Evolutionary conservation across 805 yeast genomes (phyloP).

Genomic region (Ogataea ganodermae): DNA sequence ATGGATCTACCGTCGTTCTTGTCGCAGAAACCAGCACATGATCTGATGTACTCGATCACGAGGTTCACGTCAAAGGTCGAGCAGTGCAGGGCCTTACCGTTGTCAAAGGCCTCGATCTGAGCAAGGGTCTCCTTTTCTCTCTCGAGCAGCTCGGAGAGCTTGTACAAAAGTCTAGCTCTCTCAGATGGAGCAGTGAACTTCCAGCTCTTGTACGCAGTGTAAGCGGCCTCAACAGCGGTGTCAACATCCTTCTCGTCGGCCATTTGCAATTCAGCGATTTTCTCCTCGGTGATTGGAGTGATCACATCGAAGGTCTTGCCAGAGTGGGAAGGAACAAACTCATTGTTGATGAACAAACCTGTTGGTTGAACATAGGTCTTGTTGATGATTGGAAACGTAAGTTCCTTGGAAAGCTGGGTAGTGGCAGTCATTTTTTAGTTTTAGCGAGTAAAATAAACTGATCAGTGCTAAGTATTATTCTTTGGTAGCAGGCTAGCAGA

Average conservation of each 20-base stretch:
- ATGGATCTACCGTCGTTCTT: slow-evolving; percentile 75
- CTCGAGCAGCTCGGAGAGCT: slow-evolving; percentile 79
- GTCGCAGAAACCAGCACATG: slow-evolving; percentile 92
- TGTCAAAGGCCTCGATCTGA: slow-evolving; percentile 80
- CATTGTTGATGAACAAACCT: slow-evolving; percentile 66
- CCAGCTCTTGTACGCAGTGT: slow-evolving; percentile 77
- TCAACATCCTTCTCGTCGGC: slow-evolving; percentile 81
- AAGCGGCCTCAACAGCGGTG: slow-evolving; percentile 83
- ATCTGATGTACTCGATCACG: slow-evolving; percentile 68
- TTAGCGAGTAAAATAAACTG: neutral
- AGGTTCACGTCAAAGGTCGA: slow-evolving; percentile 76
- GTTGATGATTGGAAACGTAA: slow-evolving; percentile 38
- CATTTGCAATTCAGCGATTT: slow-evolving; percentile 67
- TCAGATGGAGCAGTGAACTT: slow-evolving; percentile 64
- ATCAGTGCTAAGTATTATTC: no score
- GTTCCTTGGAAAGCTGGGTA: slow-evolving; percentile 25
- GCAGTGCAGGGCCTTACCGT: slow-evolving; percentile 78
- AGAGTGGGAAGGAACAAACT: slow-evolving; percentile 55
- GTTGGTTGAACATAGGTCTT: slow-evolving; percentile 42
- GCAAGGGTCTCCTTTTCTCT: slow-evolving; percentile 71
- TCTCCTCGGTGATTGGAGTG: slow-evolving; percentile 72
- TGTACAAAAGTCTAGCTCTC: slow-evolving; percentile 63
- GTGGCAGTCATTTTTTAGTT: slow-evolving; percentile 14
- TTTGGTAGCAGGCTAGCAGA: no score
- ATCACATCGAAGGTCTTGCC: slow-evolving; percentile 64